A percentile compares a stretch with the other conserved stretches of the same genome.
These are phyloP conservation scores for Starmerella khaoyaiensis DNA, from an alignment of 805 yeast genomes.

Conservation along the genomic window DNA sequence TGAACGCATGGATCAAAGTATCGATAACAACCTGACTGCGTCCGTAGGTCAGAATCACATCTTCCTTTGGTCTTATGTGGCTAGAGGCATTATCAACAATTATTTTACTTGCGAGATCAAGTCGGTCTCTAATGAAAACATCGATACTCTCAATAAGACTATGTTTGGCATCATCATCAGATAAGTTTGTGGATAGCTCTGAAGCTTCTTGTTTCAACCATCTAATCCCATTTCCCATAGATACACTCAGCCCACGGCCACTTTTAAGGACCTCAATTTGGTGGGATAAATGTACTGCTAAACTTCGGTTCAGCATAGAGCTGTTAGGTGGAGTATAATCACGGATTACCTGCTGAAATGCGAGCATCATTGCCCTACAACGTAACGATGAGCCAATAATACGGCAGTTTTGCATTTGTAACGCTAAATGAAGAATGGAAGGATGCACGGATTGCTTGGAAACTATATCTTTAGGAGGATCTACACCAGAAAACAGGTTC, in stretches of 20 bases:
- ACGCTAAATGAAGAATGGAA: slow-evolving; percentile 59
- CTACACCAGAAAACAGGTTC: slow-evolving; percentile 32
- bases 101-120: slow-evolving; percentile 68
- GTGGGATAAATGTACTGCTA: slow-evolving; percentile 74
- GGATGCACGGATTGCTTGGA: slow-evolving; percentile 73
- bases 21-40: slow-evolving; percentile 72
- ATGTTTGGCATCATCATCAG: slow-evolving; percentile 53
- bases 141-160: slow-evolving; percentile 57
- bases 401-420: slow-evolving; percentile 68
- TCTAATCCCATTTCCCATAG: slow-evolving; percentile 96
- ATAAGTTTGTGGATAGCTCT: slow-evolving; percentile 56
- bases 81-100: slow-evolving; percentile 68
- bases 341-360: slow-evolving; percentile 63
- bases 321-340: slow-evolving; percentile 79
- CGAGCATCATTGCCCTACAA: slow-evolving; percentile 70
- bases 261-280: slow-evolving; percentile 87
- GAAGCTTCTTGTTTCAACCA: slow-evolving; percentile 95
- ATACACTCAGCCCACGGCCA: slow-evolving; percentile 78
- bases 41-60: slow-evolving; percentile 77
- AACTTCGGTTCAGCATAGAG: slow-evolving; percentile 72
- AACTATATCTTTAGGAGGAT: slow-evolving; percentile 27
- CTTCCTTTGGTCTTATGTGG: slow-evolving; percentile 57
- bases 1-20: slow-evolving; percentile 54
- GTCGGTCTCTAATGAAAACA: slow-evolving; percentile 68
- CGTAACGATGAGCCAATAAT: slow-evolving; percentile 84